Conservation (phyloP, 1,139 yeast species). For the Magnusiomyces ingens region DNA sequence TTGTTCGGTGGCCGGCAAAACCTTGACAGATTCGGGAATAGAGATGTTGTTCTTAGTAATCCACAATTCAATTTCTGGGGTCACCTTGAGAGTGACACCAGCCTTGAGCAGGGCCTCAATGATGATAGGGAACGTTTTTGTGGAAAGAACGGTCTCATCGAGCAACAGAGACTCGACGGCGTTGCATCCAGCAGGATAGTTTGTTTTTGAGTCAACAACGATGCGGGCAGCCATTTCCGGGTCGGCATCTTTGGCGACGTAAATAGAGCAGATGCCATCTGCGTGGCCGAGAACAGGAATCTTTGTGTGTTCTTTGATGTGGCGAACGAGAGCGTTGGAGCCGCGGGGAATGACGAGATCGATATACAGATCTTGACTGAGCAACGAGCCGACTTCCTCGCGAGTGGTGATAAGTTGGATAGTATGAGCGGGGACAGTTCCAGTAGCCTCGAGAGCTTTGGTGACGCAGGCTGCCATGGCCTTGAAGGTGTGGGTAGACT, state of each 20-base stretch:
- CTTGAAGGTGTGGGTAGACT: constrained; percentile 74
- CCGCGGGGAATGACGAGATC: constrained; percentile 98
- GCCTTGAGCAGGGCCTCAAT: constrained; percentile 47
- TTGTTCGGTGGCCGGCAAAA: constrained; percentile 43
- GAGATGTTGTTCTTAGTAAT: constrained; percentile 20
- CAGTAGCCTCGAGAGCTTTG: constrained; percentile 46
- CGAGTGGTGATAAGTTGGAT: constrained; percentile 84
- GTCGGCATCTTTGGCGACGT: constrained; percentile 71
- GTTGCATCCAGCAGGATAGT: constrained; percentile 98
- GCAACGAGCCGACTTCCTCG: constrained; percentile 77
- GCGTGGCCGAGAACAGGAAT: constrained; percentile 99
- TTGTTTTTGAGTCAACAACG: constrained; percentile 81
- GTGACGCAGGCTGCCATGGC: constrained; percentile 72
- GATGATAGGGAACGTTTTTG: constrained; percentile 28
- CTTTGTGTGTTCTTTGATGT: constrained; percentile 78
- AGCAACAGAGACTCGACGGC: constrained; percentile 85
- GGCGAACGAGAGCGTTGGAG: constrained; percentile 80
- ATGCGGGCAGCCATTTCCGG: constrained; percentile 66
- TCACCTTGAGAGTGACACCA: constrained; percentile 68
- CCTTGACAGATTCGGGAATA: constrained; percentile 18
- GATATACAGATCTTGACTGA: constrained; percentile 80
- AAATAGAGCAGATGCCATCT: constrained; percentile 92
- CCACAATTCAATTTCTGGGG: constrained; percentile 44
- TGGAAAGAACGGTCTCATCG: constrained; percentile 45
- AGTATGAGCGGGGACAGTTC: constrained; percentile 63